Conservation (phyloP, 1,139 yeast species). For the Hemisphaericaspora lyxosophila region DNA sequence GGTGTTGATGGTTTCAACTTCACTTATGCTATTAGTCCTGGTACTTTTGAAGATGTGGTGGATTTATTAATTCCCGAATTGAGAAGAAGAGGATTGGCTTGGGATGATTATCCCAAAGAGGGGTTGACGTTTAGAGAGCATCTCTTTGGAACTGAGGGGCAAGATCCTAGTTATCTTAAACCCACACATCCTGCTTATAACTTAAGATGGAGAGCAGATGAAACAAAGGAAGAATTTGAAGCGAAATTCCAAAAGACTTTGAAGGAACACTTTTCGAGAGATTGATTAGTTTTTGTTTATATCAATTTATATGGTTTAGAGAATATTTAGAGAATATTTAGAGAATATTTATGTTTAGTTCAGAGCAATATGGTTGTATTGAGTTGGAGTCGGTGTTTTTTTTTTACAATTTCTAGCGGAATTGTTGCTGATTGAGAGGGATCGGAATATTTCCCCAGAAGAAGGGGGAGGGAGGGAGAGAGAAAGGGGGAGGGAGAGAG, state of each 20-base stretch:
- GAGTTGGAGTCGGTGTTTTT: too few species aligned
- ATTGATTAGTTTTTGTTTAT: too few species aligned
- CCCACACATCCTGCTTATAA: conserved; percentile 36
- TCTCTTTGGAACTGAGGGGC: conserved; percentile 21
- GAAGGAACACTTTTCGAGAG: conserved; percentile 11
- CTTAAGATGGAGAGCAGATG: conserved; percentile 39
- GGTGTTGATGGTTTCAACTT: conserved; percentile 30
- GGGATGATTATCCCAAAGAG: conserved; percentile 28
- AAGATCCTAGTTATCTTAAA: conserved; percentile 18
- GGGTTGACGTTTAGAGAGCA: conserved; percentile 24
- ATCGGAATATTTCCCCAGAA: too few species aligned
- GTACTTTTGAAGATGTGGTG: conserved; percentile 26
- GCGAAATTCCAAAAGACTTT: conserved; percentile 18
- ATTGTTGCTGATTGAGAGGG: too few species aligned
- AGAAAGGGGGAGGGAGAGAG: too few species aligned
- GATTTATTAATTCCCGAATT: conserved; percentile 25
- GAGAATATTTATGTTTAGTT: too few species aligned
- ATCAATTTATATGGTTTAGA: too few species aligned
- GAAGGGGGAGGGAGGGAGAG: too few species aligned
- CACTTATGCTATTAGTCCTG: conserved; percentile 27
- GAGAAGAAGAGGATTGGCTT: conserved; percentile 24
- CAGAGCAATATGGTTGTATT: too few species aligned
- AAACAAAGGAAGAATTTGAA: conserved; percentile 35
- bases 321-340: too few species aligned
- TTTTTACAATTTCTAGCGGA: too few species aligned